Evolutionary conservation across 2,329 filamentous ascomycete genomes (phyloP), one percentile per base, ranked within the genome.

Genomic region (Trichoderma atroviride): DNA sequence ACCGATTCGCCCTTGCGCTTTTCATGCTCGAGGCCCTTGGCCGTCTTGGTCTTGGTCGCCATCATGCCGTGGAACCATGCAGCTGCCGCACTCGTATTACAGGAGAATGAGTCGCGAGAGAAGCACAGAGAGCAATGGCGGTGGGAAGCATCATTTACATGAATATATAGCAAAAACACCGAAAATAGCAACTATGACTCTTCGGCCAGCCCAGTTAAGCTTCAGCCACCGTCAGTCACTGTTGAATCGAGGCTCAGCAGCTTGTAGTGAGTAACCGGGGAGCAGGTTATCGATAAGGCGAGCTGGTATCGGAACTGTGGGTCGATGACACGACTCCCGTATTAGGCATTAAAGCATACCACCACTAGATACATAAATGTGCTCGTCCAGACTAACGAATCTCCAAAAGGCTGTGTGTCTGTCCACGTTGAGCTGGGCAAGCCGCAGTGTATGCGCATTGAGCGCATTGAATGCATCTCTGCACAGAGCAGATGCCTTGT

Each of bases 1-100:
- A 95, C 93, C 71, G 92, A 89, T 83, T 97, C 94, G 74, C 94
- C 94, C 82, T 92, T 93, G 74, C 93, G 91, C 80, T 92, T 88
- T 81, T 97, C 94, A 76, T 93, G 89, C 52, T 88, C 86, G 70
- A 90, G 87, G 76, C 89, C 86, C 79, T 90, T 92, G 70, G 81
- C 78, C 74, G 89, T 86, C 79, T 90, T 92, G 70, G 81, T 75
- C 81, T 85, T 88, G 68, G 76, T 81, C 55, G 87, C 81, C 88
- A 89, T 90, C 71, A 66, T 67, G 64, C 64, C 29, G 64, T 27
- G 53, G 22, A 31, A 57, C 37, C 37, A 53, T 47, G 62, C 53
- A 33, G 29, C n/a, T 19, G 19, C 19, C 29, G 37, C 37, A 43
- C 53, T 29, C 27, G 27, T 14, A 24, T 67, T 52, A 67, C 40